These are phyloP conservation scores for Akanthomyces dipterigenus DNA, from an alignment of 2,329 filamentous ascomycete genomes.

Conservation along the genomic window DNA sequence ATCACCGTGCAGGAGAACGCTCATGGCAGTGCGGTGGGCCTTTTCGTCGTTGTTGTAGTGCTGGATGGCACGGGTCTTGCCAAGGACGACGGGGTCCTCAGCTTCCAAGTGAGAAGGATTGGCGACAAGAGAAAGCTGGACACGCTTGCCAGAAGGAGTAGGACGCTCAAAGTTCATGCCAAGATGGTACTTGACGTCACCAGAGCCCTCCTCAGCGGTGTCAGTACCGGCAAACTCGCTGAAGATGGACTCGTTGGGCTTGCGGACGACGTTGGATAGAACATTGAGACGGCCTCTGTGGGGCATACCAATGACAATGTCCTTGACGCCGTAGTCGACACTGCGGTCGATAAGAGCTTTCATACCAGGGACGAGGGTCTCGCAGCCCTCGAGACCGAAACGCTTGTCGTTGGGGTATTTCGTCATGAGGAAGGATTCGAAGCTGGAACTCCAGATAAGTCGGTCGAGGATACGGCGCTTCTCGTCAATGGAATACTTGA, in stretches of 20 bases:
- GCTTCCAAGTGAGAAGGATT: slow-evolving; percentile 98
- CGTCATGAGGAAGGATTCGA: slow-evolving; percentile 88
- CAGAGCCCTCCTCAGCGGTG: slow-evolving; percentile 87
- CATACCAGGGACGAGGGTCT: slow-evolving; percentile 96
- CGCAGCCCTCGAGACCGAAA: slow-evolving; percentile 95
- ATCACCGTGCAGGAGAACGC: slow-evolving; percentile 92
- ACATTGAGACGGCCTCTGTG: slow-evolving; percentile 98
- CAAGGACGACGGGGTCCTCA: slow-evolving; percentile 94
- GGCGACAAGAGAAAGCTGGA: slow-evolving; percentile 96
- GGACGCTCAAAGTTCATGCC: slow-evolving; percentile 99
- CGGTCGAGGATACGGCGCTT: slow-evolving; percentile 96
- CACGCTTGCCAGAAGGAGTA: slow-evolving; percentile 95
- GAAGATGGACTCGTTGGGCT: slow-evolving; percentile 99
- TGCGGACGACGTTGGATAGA: slow-evolving; percentile 95
- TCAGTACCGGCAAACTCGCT: slow-evolving; percentile 90
- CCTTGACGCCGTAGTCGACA: slow-evolving; percentile 97
- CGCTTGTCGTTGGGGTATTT: slow-evolving; percentile 99
- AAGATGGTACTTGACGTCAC: slow-evolving; percentile 98
- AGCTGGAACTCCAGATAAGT: slow-evolving; percentile 97
- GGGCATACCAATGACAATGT: slow-evolving; percentile 99
- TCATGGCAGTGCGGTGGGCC: slow-evolving; percentile 84
- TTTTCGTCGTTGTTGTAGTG: slow-evolving; percentile 98
- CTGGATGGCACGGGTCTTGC: slow-evolving; percentile 95
- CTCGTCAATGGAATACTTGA: slow-evolving; percentile 97
- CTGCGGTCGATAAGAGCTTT: slow-evolving; percentile 98